A percentile compares a stretch with the other conserved stretches of the same genome.
Evolutionary conservation across 164 flowering plant genomes (phyloP).

Genomic region (Pachysandra terminalis): DNA sequence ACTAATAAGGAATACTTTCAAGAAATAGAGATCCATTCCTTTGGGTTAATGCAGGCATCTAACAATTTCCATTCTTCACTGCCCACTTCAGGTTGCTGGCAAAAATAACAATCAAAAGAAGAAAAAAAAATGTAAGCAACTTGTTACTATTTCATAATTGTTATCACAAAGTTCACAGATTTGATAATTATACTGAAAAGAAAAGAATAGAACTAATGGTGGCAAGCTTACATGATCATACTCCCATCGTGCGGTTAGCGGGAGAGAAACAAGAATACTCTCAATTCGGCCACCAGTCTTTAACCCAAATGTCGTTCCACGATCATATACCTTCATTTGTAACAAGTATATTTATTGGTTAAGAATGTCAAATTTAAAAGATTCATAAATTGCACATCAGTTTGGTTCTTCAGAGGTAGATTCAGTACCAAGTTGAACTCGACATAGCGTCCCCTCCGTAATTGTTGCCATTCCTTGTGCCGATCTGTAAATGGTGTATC

Average conservation of each 20-base stretch:
- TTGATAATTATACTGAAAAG: slow-evolving; percentile 20
- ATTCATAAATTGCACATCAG: neutral
- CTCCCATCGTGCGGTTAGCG: slow-evolving; percentile 93
- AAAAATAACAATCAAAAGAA: no score
- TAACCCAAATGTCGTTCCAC: slow-evolving; percentile 97
- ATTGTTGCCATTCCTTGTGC: slow-evolving; percentile 92
- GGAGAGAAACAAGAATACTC: slow-evolving; percentile 97
- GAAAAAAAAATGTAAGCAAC: slow-evolving; percentile 52
- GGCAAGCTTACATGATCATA: slow-evolving; percentile 78
- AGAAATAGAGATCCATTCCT: no score
- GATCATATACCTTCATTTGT: slow-evolving; percentile 76
- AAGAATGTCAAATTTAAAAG: neutral
- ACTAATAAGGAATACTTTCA: no score
- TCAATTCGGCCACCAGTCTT: slow-evolving; percentile 98
- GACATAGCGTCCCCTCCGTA: slow-evolving; percentile 92
- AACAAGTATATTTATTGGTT: slow-evolving; percentile 1
- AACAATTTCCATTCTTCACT: slow-evolving; percentile 95
- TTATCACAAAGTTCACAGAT: neutral
- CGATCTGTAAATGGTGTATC: slow-evolving; percentile 64
- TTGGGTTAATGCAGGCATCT: slow-evolving; percentile 47
- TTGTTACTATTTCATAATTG: no score
- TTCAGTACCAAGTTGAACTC: slow-evolving; percentile 93
- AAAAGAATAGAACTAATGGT: neutral
- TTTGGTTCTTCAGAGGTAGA: neutral
- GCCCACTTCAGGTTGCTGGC: slow-evolving; percentile 89